Base-by-base conservation (phyloP, 176 grass and related monocot species). In the Raddia distichophylla region DNA sequence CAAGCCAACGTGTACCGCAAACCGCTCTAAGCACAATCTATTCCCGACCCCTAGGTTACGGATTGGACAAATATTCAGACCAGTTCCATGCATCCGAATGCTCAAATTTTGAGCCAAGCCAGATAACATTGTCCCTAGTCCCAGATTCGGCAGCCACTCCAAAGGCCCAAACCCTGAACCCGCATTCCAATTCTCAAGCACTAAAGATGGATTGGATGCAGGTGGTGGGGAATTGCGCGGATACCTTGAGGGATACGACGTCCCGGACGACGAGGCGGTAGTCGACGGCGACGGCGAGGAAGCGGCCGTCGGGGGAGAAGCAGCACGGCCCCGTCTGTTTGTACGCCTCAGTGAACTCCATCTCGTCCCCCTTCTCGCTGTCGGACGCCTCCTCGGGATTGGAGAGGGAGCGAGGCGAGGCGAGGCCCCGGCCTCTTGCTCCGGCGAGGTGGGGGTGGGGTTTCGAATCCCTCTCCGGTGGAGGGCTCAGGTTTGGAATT, bases 271-370 rank as follows among this genome's bases (percentile, higher is more conserved):
- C 88, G 47, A 99, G 83, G 45, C 96, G 96, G 71, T 95, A 91
- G 71, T 99, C 96, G 35, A 91, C 91, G 45, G 96, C 90, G 2
- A 95, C 76, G 42, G 93, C 93, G 37, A 99, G 84, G 68, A 88
- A 95, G 10, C 90, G 82, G 51, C 82, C 82, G 60, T 99, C 71
- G 49, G 96, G 96, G 15, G 96, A 99, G 96, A 99, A 99, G 81
- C 87, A 91, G 60, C 87, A 91, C 19, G 93, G 89, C 20, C 96
- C 96, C 64, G 93, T 91, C 52, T 99, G 91, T 80, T 95, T 99
- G 91, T 82, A 95, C 79, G 91, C 72, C 44, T 99, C 96, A 37
- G 95, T 85, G 82, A 98, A 93, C 71, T 98, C 92, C 95, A 98
- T 98, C 27, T 20, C 32, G 16, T 22, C 62, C 22, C 22, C n/a